Conservation (phyloP, 805 yeast genomes). For the Candida peoriensis region DNA sequence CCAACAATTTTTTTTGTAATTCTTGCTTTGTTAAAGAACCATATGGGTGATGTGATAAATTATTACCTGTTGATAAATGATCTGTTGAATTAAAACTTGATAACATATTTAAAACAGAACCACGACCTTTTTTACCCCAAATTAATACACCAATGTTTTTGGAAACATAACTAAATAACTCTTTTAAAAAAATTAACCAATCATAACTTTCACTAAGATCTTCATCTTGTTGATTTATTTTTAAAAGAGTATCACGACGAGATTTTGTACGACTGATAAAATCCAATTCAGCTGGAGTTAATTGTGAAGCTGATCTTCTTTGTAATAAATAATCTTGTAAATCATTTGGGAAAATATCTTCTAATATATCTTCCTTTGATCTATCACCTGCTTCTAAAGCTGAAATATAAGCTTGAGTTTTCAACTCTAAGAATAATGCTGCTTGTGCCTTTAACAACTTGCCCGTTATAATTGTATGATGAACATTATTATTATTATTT, state of each 20-base stretch:
- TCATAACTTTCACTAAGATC: conserved; percentile 68
- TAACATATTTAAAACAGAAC: conserved; percentile 13
- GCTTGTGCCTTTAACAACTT: conserved; percentile 78
- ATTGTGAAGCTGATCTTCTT: conserved; percentile 29
- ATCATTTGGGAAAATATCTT: conserved; percentile 69
- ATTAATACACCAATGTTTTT: conserved; percentile 68
- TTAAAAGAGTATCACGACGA: conserved; percentile 58
- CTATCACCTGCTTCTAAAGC: conserved; percentile 65
- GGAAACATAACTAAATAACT: conserved; percentile 69
- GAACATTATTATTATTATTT: conserved; percentile 1
- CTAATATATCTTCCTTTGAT: conserved; percentile 59
- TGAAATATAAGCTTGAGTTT: conserved; percentile 92
- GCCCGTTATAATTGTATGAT: no score
- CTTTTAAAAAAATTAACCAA: conserved; percentile 81
- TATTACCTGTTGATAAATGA: neutral
- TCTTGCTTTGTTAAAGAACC: conserved; percentile 19
- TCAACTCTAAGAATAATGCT: conserved; percentile 73
- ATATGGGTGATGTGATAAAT: conserved; percentile 2
- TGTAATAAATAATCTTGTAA: conserved; percentile 38
- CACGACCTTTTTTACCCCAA: conserved; percentile 56
- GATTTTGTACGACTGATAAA: conserved; percentile 70
- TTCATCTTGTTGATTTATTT: conserved; percentile 38
- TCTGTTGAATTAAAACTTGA: conserved; percentile 5
- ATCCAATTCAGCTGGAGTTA: conserved; percentile 76
- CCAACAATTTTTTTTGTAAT: conserved; percentile 12